A percentile compares a stretch with the other conserved stretches of the same genome.
Conservation (phyloP, 306 rosid species). For the Hippophae rhamnoides region DNA sequence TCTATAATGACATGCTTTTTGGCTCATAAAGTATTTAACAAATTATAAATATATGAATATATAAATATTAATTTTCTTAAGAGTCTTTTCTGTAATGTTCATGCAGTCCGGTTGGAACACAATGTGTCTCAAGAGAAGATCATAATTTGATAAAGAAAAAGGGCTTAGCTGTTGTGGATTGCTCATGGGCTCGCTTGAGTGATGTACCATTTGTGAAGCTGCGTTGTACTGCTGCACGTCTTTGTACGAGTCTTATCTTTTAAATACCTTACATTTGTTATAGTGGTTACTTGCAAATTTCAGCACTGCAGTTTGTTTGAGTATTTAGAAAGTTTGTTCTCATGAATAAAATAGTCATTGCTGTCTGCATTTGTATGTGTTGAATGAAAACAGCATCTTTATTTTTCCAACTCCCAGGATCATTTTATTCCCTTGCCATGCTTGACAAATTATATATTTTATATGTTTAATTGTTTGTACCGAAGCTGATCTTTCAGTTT, state of each 20-base stretch:
- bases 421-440: too few relatives aligned
- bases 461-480: too few relatives aligned
- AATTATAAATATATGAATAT: constrained; percentile 1
- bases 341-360: too few relatives aligned
- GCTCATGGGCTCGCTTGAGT: constrained; percentile 94
- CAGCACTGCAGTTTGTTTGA: not conserved
- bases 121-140: constrained; percentile 90
- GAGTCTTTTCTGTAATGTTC: not conserved
- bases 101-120: constrained; percentile 76
- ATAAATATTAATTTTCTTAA: not conserved
- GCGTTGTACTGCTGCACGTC: constrained; percentile 85
- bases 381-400: too few relatives aligned
- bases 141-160: constrained; percentile 42
- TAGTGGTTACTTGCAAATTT: not conserved
- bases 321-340: not conserved
- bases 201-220: constrained; percentile 86
- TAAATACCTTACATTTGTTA: not conserved
- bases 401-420: too few relatives aligned
- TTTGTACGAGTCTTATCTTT: constrained; percentile 46
- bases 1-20: not conserved
- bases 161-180: constrained; percentile 95
- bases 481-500: too few relatives aligned
- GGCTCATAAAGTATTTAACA: not conserved
- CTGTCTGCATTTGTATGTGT: too few relatives aligned
- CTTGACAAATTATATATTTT: too few relatives aligned